A percentile compares a stretch with the other conserved stretches of the same genome.
Evolutionary conservation across 2,329 filamentous ascomycete species (phyloP).

Genomic region (Pseudogymnoascus sp.): DNA sequence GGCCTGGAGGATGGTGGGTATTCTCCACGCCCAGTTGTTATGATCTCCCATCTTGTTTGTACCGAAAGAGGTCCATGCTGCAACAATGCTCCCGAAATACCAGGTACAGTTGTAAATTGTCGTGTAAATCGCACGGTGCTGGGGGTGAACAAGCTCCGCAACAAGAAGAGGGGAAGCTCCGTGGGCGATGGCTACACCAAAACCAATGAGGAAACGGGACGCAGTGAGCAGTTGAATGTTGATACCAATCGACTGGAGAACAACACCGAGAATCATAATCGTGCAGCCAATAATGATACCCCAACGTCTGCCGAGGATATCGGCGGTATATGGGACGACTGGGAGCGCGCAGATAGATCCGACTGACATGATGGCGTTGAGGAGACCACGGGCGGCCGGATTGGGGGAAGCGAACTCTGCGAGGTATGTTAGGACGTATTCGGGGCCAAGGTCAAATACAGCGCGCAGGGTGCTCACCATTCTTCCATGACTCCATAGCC

Average conservation of each 20-base stretch:
- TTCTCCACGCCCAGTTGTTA: constrained; percentile 27
- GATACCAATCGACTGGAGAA: constrained; percentile 32
- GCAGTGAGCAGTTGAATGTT: constrained; percentile 37
- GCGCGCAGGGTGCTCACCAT: constrained; percentile 21
- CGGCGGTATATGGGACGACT: constrained; percentile 39
- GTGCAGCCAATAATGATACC: constrained; percentile 38
- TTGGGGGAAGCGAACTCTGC: constrained; percentile 19
- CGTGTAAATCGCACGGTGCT: constrained; percentile 39
- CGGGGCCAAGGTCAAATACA: background rate
- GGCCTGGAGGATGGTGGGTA: constrained; percentile 26
- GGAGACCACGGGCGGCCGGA: constrained; percentile 32
- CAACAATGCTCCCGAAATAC: constrained; percentile 37
- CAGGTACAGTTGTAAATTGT: constrained; percentile 39
- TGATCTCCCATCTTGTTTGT: constrained; percentile 9
- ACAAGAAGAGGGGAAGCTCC: constrained; percentile 29
- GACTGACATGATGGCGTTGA: constrained; percentile 40
- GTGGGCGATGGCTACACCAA: constrained; percentile 26
- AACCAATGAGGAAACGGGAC: constrained; percentile 31
- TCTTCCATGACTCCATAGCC: constrained; percentile 28
- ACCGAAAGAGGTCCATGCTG: constrained; percentile 30
- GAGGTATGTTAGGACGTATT: background rate
- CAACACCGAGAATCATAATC: constrained; percentile 38
- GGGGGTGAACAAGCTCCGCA: constrained; percentile 39
- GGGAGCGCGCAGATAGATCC: constrained; percentile 39
- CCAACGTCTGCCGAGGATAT: constrained; percentile 37